Evolutionary conservation across 805 yeast genomes (phyloP).

Genomic region (Yarrowia porcina): DNA sequence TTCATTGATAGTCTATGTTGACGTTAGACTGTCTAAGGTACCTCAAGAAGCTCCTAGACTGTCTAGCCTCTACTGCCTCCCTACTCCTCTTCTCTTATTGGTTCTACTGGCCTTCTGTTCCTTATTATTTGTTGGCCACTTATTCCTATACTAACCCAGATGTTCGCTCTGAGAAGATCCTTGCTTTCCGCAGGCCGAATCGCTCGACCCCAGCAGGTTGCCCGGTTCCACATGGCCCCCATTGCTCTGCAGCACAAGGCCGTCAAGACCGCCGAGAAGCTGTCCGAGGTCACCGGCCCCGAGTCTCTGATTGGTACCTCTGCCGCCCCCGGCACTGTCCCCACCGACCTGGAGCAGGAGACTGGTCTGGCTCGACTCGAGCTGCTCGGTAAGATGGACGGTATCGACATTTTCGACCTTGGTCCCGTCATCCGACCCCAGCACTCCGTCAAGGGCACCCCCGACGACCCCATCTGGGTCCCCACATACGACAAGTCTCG

Average conservation of each 20-base stretch:
- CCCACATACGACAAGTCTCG: conserved; percentile 91
- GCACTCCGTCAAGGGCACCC: conserved; percentile 84
- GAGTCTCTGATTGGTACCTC: conserved; percentile 85
- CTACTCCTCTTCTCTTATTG: too few species aligned
- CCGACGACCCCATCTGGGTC: conserved; percentile 81
- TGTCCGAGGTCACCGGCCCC: conserved; percentile 77
- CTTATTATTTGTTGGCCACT: too few species aligned
- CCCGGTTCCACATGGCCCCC: conserved; percentile 8
- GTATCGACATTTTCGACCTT: conserved; percentile 83
- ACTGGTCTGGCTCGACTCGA: conserved; percentile 98
- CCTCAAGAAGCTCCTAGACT: too few species aligned
- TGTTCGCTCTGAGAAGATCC: conserved; percentile 25
- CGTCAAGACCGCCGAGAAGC: conserved; percentile 46
- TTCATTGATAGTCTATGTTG: too few species aligned
- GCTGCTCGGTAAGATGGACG: conserved; percentile 88
- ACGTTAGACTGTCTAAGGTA: too few species aligned
- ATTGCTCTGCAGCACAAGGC: conserved; percentile 19
- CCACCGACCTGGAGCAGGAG: conserved; percentile 93
- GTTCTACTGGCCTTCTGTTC: too few species aligned
- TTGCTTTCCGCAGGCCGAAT: conserved; percentile 24
- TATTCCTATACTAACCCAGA: background rate
- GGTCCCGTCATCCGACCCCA: conserved; percentile 62
- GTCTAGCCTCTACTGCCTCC: too few species aligned
- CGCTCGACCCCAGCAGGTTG: conserved; percentile 26
- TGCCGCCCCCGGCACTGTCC: conserved; percentile 77